Base-by-base conservation (phyloP, 352 stramenopile species). In the Globisporangium yorkense region DNA sequence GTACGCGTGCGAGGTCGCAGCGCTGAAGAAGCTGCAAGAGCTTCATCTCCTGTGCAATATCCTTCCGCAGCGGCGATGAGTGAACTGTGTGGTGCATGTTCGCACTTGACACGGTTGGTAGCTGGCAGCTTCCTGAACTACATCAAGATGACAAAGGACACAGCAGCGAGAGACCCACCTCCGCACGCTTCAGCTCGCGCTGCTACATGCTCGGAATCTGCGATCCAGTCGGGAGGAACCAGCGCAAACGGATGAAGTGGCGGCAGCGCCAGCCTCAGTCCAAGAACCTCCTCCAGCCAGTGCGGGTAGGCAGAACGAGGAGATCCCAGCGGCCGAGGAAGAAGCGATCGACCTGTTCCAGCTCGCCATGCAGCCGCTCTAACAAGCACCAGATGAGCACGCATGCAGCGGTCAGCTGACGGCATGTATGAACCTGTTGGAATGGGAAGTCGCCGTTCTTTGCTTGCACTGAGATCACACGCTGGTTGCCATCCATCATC, bases 31-130 rank as follows among this genome's bases (percentile, higher is more conserved):
- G 51, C 67, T 88, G n/a, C 73, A 75, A 43, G 65, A 78, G 20
- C 69, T 89, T 13, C 79, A 86, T 44, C 61, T 71, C 15, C 69
- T 87, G 51, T 87, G 75, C 73, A 77, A 87, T 87, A 87, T 88
- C 78, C 71, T 78, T 68, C 66, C 20, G 37, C 24, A 45, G 12
- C 4, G 15, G 15, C 31, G 2, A 20, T 8, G 24, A n/a, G 21
- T 16, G n/a, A 21, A 10, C 12, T 20, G 18, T 16, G 15, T 27
- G 43, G 9, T 39, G 3, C 18, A 40, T 24, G n/a, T 10, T 37
- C 33, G 33, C 33, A 10, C 33, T 37, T 37, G 33, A 12, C 9
- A 37, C 33, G 33, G 12, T 1, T 51, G 18, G 2, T 8, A 33
- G 12, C 41, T 2, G 3, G 1, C 24, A 16, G 43, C 44, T 37